Conservation (phyloP, 2,329 filamentous ascomycete genomes). For the Diplodia mutila region DNA sequence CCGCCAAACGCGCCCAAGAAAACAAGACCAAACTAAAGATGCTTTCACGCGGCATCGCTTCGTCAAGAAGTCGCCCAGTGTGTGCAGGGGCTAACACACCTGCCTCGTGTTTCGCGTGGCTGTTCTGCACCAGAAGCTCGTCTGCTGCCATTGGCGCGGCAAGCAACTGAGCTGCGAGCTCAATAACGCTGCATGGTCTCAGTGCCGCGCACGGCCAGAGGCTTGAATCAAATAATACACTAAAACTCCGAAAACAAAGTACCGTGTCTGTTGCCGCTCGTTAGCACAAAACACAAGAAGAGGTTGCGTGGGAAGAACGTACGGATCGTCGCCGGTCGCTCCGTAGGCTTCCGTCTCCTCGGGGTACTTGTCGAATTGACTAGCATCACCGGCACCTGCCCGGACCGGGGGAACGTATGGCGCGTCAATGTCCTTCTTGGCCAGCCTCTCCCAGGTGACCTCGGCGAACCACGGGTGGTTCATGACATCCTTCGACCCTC, state of each 20-base stretch:
- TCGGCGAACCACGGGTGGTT: slow-evolving; percentile 95
- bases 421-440: slow-evolving; percentile 95
- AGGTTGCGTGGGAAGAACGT: slow-evolving; percentile 45
- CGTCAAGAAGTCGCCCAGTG: slow-evolving; percentile 11
- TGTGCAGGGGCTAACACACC: neutral
- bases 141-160: neutral
- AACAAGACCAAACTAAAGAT: slow-evolving; percentile 23
- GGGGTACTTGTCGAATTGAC: slow-evolving; percentile 96
- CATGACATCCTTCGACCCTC: slow-evolving; percentile 90
- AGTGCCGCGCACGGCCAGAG: slow-evolving; percentile 7
- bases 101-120: neutral
- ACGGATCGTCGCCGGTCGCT: slow-evolving; percentile 78
- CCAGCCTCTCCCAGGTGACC: slow-evolving; percentile 94
- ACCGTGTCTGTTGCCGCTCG: slow-evolving; percentile 37
- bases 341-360: slow-evolving; percentile 96
- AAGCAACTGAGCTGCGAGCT: slow-evolving; percentile 1
- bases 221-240: slow-evolving; percentile 2
- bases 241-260: slow-evolving; percentile 41
- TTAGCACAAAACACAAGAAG: slow-evolving; percentile 1
- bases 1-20: slow-evolving; percentile 13
- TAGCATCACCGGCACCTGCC: slow-evolving; percentile 90
- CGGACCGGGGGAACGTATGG: slow-evolving; percentile 96
- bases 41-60: slow-evolving; percentile 7
- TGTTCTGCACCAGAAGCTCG: neutral
- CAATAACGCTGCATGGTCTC: neutral